Percentiles rank a stretch among this genome's conserved stretches.
Conservation (phyloP, 139 green algal genomes). For the Chlorella sp. region DNA sequence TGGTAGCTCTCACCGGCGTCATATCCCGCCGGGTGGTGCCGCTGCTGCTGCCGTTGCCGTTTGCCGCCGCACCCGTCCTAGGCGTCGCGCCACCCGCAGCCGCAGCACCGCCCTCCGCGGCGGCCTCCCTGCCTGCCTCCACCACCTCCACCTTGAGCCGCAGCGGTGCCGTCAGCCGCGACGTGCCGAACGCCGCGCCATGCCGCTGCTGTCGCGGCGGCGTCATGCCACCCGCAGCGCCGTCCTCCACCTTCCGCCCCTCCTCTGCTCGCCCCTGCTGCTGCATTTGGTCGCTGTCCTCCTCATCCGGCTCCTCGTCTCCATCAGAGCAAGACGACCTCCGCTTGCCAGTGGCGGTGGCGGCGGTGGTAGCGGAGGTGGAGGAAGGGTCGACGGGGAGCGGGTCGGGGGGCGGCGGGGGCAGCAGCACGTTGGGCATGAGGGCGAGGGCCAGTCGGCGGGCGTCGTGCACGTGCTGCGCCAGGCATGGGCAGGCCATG, state of each 20-base stretch:
- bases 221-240: too few species aligned
- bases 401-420: background rate
- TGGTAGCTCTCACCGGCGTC: too few species aligned
- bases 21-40: background rate
- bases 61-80: background rate
- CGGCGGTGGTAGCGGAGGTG: background rate
- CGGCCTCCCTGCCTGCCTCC: background rate
- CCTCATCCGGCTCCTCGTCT: too few species aligned
- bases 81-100: background rate
- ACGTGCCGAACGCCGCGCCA: too few species aligned
- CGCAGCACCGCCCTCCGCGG: background rate
- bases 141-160: background rate
- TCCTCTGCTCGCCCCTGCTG: too few species aligned
- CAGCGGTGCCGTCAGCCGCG: too few species aligned
- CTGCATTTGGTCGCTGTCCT: too few species aligned
- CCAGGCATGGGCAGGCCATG: slow-evolving; percentile 18
- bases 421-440: slow-evolving; percentile 12
- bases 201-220: too few species aligned
- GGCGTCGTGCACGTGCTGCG: slow-evolving; percentile 11
- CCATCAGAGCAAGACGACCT: background rate
- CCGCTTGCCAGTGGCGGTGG: background rate
- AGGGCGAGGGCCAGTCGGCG: slow-evolving; percentile 8
- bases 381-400: background rate
- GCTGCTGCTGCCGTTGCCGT: background rate
- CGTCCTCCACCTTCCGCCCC: too few species aligned